Evolutionary conservation across 2,329 filamentous ascomycete species (phyloP).

Genomic region (Alternaria rosae): DNA sequence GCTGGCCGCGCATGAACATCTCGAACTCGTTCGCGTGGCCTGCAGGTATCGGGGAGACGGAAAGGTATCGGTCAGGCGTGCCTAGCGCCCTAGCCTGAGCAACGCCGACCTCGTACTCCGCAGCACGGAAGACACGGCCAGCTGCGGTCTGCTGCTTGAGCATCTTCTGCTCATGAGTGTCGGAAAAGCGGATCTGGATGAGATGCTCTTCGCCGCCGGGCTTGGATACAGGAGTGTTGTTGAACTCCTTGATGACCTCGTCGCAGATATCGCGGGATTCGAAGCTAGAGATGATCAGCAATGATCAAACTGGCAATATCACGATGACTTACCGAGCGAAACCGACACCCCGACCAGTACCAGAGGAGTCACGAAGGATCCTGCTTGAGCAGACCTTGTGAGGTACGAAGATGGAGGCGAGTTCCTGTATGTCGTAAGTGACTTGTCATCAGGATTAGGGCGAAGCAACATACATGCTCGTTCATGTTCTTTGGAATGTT

Average conservation of each 20-base stretch:
- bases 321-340: constrained; percentile 80
- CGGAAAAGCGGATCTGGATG: constrained; percentile 93
- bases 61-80: constrained; percentile 45
- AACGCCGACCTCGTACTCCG: constrained; percentile 74
- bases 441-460: background rate
- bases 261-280: constrained; percentile 89
- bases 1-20: constrained; percentile 46
- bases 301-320: background rate
- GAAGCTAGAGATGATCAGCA: constrained; percentile 68
- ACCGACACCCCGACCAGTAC: constrained; percentile 93
- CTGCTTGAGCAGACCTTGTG: constrained; percentile 91
- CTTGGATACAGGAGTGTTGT: constrained; percentile 68
- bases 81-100: constrained; percentile 47
- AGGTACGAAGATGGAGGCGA: constrained; percentile 78
- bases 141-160: constrained; percentile 96
- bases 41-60: constrained; percentile 44
- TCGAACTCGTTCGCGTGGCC: constrained; percentile 48
- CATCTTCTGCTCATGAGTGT: constrained; percentile 95
- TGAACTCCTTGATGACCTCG: constrained; percentile 84
- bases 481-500: constrained; percentile 93
- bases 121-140: constrained; percentile 92
- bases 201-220: constrained; percentile 75
- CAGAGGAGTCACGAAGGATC: constrained; percentile 89
- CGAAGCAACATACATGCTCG: constrained; percentile 72
- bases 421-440: constrained; percentile 62